Percentiles rank a stretch among this genome's conserved stretches.
These are phyloP conservation scores for Penicillium digitatum DNA, from an alignment of 2,329 filamentous ascomycete genomes.

Conservation along the genomic window DNA sequence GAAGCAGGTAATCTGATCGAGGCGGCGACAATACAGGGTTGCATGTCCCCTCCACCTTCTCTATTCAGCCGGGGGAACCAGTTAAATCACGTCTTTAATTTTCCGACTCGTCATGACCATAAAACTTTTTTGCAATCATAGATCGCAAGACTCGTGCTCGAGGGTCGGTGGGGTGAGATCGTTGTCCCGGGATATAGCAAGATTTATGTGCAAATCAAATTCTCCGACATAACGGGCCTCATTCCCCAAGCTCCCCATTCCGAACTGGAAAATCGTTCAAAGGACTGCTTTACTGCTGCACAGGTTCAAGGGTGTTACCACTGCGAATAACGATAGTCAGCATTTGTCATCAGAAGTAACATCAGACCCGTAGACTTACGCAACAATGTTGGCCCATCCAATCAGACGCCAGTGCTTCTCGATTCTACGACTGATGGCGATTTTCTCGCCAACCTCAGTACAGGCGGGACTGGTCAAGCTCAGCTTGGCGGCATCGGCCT, in stretches of 20 bases:
- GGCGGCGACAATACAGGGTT: conserved; percentile 16
- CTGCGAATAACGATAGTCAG: conserved; percentile 24
- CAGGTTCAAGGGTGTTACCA: conserved; percentile 48
- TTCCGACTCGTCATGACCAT: conserved; percentile 29
- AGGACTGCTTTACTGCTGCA: conserved; percentile 34
- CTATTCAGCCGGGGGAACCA: conserved; percentile 31
- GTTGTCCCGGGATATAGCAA: conserved; percentile 5
- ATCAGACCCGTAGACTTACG: conserved; percentile 36
- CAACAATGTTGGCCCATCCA: conserved; percentile 78
- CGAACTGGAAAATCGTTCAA: conserved; percentile 18
- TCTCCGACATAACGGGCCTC: conserved; percentile 13
- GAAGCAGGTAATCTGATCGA: conserved; percentile 16
- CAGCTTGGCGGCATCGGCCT: conserved; percentile 95
- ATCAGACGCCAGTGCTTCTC: conserved; percentile 99
- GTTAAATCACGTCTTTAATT: conserved; percentile 28
- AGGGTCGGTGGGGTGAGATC: conserved; percentile 17
- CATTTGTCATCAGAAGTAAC: not conserved
- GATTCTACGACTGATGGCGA: conserved; percentile 90
- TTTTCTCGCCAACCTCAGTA: conserved; percentile 97
- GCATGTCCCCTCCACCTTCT: conserved; percentile 24
- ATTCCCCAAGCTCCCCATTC: conserved; percentile 8
- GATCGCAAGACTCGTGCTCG: conserved; percentile 17
- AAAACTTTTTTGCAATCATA: conserved; percentile 27
- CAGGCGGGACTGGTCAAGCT: conserved; percentile 89
- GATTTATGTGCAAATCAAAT: conserved; percentile 9